These are phyloP conservation scores for Sinapis alba DNA, from an alignment of 441 rosid genomes.

Conservation along the genomic window DNA sequence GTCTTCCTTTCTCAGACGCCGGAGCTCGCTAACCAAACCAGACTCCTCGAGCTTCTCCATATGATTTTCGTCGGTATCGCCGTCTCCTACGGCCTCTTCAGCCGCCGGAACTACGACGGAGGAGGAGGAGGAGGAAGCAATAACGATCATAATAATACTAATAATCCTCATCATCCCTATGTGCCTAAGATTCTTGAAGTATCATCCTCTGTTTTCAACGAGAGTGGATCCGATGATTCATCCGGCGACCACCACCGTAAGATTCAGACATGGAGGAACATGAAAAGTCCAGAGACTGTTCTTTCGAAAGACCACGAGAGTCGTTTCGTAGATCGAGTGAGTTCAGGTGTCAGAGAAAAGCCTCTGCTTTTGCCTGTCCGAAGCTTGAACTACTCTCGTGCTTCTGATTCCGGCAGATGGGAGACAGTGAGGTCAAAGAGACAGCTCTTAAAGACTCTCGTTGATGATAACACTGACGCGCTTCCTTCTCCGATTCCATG, in stretches of 20 bases:
- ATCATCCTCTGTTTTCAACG: conserved; percentile 78
- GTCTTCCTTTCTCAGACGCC: conserved; percentile 85
- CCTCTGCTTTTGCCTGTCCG: conserved; percentile 84
- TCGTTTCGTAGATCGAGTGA: conserved; percentile 31
- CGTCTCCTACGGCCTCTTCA: conserved; percentile 91
- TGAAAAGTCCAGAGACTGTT: conserved; percentile 60
- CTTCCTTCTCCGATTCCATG: conserved; percentile 99
- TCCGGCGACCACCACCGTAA: conserved; percentile 39
- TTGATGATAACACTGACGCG: conserved; percentile 51
- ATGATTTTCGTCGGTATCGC: conserved; percentile 89
- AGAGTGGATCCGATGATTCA: conserved; percentile 47
- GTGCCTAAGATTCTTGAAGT: conserved; percentile 81
- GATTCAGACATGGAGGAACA: conserved; percentile 75
- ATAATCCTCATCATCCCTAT: conserved; percentile 52
- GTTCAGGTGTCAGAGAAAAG: conserved; percentile 53
- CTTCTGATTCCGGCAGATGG: conserved; percentile 41
- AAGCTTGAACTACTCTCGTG: conserved; percentile 62
- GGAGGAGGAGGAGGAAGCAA: conserved; percentile 35
- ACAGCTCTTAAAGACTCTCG: conserved; percentile 41
- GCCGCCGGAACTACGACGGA: conserved; percentile 60
- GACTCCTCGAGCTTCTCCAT: conserved; percentile 85
- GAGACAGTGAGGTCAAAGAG: conserved; percentile 55
- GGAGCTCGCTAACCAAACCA: conserved; percentile 78
- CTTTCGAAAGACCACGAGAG: conserved; percentile 53
- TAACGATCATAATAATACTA: conserved; percentile 21